Evolutionary conservation across 2,329 filamentous ascomycete species (phyloP).

Genomic region (Orbilia blumenaviensis): DNA sequence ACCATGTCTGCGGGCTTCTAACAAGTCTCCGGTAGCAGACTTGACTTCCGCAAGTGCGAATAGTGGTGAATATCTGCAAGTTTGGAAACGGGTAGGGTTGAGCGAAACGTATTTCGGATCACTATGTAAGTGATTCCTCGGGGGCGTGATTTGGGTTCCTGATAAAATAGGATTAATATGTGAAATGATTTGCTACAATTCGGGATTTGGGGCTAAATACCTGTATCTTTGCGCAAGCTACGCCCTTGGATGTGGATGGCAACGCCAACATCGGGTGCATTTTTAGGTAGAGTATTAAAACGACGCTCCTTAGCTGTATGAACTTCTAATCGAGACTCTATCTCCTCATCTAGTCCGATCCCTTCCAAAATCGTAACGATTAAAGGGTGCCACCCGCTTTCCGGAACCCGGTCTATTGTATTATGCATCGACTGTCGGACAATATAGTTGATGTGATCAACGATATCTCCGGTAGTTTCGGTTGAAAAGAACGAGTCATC

Average conservation of each 20-base stretch:
- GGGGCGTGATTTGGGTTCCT: background rate
- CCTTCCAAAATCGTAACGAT: background rate
- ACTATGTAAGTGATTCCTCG: background rate
- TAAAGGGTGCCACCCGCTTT: background rate
- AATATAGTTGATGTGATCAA: background rate
- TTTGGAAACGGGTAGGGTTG: conserved; percentile 1
- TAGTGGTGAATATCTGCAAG: background rate
- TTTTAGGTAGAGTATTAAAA: background rate
- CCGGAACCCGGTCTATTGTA: background rate
- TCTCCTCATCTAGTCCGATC: background rate
- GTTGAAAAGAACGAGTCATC: background rate
- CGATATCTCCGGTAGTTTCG: background rate
- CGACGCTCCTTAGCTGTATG: background rate
- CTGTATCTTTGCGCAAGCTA: background rate
- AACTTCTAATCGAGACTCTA: background rate
- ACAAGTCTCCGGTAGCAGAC: background rate
- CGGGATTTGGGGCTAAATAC: background rate
- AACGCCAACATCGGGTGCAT: conserved; percentile 2
- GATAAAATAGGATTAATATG: background rate
- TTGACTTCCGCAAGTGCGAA: background rate
- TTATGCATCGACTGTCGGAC: conserved; percentile 3
- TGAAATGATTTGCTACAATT: background rate
- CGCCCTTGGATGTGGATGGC: background rate
- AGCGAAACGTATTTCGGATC: conserved; percentile 1
- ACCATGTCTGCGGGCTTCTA: background rate